Evolutionary conservation across 1,284 basidiomycete genomes (phyloP).

Genomic region (Rhodotorula sp.): DNA sequence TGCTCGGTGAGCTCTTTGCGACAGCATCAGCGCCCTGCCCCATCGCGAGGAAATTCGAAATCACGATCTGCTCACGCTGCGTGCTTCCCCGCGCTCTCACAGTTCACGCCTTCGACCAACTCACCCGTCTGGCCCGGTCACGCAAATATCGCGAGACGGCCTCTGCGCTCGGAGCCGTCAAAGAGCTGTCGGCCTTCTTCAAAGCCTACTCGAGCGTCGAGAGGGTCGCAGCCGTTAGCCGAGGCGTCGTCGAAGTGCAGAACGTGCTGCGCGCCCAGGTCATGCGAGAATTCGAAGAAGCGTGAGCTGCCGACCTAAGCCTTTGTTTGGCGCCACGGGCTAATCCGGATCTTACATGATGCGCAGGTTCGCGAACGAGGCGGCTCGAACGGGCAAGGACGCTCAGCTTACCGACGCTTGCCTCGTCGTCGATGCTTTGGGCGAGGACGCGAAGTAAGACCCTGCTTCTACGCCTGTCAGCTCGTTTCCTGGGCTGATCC

Average conservation of each 20-base stretch:
- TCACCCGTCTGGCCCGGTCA: slow-evolving; percentile 73
- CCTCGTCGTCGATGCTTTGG: slow-evolving; percentile 78
- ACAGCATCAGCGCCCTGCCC: too few species aligned
- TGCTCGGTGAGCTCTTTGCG: slow-evolving; percentile 68
- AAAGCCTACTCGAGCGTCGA: slow-evolving; percentile 71
- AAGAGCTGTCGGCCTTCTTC: slow-evolving; percentile 75
- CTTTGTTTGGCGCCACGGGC: too few species aligned
- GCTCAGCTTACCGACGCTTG: slow-evolving; percentile 64
- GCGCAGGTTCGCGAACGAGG: slow-evolving; percentile 34
- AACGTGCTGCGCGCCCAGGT: slow-evolving; percentile 71
- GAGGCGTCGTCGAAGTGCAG: slow-evolving; percentile 74
- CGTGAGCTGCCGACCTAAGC: slow-evolving; percentile 60
- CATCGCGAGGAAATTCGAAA: not conserved
- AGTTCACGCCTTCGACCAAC: slow-evolving; percentile 80
- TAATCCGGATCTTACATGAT: not conserved
- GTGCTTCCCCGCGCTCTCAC: not conserved
- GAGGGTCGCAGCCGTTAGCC: slow-evolving; percentile 72
- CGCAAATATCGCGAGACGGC: slow-evolving; percentile 80
- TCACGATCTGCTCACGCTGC: not conserved
- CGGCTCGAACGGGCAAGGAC: slow-evolving; percentile 31
- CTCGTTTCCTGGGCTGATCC: not conserved
- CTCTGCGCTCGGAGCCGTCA: slow-evolving; percentile 82
- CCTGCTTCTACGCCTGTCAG: not conserved
- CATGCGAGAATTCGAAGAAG: slow-evolving; percentile 83
- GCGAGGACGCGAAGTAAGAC: slow-evolving; percentile 67